phyloP scores from a whole-genome alignment of 2,329 filamentous ascomycete genomes.

The Graphiopsis chlorocephala region DNA sequence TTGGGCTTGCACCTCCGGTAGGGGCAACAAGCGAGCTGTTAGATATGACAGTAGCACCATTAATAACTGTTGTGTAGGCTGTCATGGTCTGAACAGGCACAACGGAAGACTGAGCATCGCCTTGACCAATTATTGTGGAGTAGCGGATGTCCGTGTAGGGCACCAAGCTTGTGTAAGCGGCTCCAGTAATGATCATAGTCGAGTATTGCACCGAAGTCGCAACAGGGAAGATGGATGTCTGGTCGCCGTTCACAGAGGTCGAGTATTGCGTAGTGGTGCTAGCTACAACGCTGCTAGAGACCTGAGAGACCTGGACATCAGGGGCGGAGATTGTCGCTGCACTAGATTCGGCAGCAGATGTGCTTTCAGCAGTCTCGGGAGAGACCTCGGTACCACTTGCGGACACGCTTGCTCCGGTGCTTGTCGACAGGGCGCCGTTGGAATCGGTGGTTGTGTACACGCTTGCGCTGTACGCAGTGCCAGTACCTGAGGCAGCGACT shows the following conservation, averaged over 20 bases:
- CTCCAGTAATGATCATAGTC: neutral
- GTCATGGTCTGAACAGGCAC: constrained; percentile 6
- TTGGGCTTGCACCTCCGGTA: neutral
- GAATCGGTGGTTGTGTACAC: neutral
- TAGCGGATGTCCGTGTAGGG: constrained; percentile 1
- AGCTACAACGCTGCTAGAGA: neutral
- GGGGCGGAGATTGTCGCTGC: neutral
- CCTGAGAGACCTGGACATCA: neutral
- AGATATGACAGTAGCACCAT: neutral
- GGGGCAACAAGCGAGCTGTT: neutral
- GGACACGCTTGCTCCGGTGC: neutral
- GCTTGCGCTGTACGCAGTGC: neutral
- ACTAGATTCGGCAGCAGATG: neutral
- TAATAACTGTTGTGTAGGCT: neutral
- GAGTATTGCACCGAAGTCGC: constrained; percentile 9
- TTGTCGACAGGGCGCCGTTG: neutral
- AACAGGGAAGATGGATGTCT: constrained; percentile 1
- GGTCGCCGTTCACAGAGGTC: constrained; percentile 4
- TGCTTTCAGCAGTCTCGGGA: neutral
- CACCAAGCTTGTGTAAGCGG: neutral
- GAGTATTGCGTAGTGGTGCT: constrained; percentile 6
- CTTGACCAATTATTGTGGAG: neutral
- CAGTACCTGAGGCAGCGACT: neutral
- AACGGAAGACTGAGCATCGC: neutral
- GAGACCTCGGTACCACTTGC: neutral